A percentile compares a stretch with the other conserved stretches of the same genome.
phyloP scores from a whole-genome alignment of 441 rosid genomes.

The Gossypium gossypioides region DNA sequence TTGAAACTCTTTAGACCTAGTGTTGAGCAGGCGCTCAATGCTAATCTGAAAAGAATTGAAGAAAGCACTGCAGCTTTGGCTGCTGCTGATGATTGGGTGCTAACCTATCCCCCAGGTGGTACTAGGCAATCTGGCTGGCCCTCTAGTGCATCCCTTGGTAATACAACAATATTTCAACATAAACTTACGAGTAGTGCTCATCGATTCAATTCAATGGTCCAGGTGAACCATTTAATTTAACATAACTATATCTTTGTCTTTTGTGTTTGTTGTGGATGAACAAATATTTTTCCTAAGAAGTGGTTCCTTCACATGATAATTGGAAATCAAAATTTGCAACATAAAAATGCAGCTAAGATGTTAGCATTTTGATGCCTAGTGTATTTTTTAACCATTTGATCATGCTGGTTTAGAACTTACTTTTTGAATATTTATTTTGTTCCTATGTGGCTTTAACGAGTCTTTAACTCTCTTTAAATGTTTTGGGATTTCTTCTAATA shows the following conservation, averaged over 20 bases:
- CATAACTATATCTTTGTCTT: background rate
- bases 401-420: background rate
- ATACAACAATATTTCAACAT: constrained; percentile 54
- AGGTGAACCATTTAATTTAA: constrained; percentile 42
- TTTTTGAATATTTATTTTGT: background rate
- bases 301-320: background rate
- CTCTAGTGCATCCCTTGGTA: constrained; percentile 31
- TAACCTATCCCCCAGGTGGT: constrained; percentile 52
- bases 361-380: background rate
- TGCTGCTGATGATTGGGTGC: constrained; percentile 98
- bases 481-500: constrained; percentile 1
- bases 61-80: constrained; percentile 97
- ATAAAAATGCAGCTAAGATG: background rate
- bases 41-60: constrained; percentile 89
- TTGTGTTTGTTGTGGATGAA: background rate
- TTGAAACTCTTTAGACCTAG: constrained; percentile 82
- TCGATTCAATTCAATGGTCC: constrained; percentile 94
- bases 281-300: background rate
- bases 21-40: constrained; percentile 89
- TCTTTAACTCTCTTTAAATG: background rate
- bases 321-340: background rate
- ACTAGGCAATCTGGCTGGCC: constrained; percentile 66
- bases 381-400: background rate
- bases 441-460: background rate
- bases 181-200: constrained; percentile 93